phyloP scores from a whole-genome alignment of 495 filamentous ascomycete species.

The Cercophora newfieldiana region DNA sequence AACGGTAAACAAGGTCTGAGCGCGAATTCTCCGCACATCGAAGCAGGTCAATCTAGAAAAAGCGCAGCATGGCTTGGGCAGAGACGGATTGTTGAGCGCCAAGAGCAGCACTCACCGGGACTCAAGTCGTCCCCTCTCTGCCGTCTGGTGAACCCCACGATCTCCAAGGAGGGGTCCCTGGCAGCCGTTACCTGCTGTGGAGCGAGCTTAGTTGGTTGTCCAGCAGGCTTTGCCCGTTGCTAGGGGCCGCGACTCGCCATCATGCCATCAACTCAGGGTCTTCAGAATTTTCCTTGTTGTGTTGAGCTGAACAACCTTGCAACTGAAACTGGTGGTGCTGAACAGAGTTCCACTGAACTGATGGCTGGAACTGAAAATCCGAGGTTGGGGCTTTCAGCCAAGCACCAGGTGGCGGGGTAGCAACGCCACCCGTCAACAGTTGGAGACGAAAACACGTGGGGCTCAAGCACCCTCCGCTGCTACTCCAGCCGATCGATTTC shows the following conservation, averaged over 20 bases:
- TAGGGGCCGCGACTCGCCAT: neutral
- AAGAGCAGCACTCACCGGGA: neutral
- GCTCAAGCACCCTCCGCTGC: too few species aligned
- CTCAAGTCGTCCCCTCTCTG: neutral
- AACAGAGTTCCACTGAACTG: neutral
- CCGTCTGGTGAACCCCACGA: neutral
- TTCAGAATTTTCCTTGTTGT: too few species aligned
- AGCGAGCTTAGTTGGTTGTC: neutral
- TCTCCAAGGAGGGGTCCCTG: neutral
- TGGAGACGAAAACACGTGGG: neutral
- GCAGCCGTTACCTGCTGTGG: neutral
- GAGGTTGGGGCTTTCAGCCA: neutral
- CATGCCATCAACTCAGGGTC: neutral
- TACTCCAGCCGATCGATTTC: neutral
- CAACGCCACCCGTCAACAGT: too few species aligned
- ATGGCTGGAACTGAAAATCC: neutral
- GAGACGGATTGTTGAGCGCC: neutral
- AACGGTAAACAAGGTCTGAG: neutral
- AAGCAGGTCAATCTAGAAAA: neutral
- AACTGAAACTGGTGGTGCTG: too few species aligned
- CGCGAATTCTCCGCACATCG: neutral
- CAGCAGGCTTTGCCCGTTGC: neutral
- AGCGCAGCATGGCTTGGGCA: neutral
- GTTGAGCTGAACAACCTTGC: too few species aligned
- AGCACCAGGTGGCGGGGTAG: neutral